Conservation (phyloP, 1,284 basidiomycete genomes). For the Prillingera fragicola region DNA sequence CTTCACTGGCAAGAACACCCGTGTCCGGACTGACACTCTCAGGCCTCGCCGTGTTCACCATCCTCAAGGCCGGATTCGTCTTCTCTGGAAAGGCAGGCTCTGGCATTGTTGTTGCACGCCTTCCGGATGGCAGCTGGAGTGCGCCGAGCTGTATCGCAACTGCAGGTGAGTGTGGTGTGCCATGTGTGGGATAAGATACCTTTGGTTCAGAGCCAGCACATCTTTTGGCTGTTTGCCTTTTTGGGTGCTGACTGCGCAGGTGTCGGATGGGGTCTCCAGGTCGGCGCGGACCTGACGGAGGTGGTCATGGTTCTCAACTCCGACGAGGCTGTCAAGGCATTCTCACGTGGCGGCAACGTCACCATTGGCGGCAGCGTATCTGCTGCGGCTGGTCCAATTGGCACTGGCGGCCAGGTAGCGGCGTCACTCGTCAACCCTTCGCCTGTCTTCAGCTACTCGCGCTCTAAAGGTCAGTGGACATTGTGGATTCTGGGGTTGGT, state of each 20-base stretch:
- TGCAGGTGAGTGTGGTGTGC: constrained; percentile 54
- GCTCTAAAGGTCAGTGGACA: constrained; percentile 71
- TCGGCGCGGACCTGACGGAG: constrained; percentile 64
- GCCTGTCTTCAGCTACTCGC: constrained; percentile 95
- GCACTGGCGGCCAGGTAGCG: constrained; percentile 87
- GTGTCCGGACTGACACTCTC: constrained; percentile 5
- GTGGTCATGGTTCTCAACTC: constrained; percentile 86
- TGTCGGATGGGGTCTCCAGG: constrained; percentile 94
- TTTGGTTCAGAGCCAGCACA: too few relatives aligned
- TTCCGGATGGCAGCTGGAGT: constrained; percentile 95
- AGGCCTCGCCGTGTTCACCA: constrained; percentile 94
- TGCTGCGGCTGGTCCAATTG: constrained; percentile 84
- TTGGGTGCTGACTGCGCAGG: constrained; percentile 11
- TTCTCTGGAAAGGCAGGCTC: constrained; percentile 95
- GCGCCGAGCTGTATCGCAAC: constrained; percentile 98
- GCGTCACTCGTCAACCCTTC: constrained; percentile 84
- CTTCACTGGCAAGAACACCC: too few relatives aligned
- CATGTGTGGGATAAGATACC: too few relatives aligned
- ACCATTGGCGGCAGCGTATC: constrained; percentile 82
- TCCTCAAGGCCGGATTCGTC: constrained; percentile 84
- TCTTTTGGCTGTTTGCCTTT: too few relatives aligned
- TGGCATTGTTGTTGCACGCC: constrained; percentile 86
- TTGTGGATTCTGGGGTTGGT: not conserved
- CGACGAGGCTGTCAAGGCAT: constrained; percentile 90
- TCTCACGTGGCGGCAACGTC: constrained; percentile 90